phyloP scores from a whole-genome alignment of 495 filamentous ascomycete genomes.

The Collariella sp. region DNA sequence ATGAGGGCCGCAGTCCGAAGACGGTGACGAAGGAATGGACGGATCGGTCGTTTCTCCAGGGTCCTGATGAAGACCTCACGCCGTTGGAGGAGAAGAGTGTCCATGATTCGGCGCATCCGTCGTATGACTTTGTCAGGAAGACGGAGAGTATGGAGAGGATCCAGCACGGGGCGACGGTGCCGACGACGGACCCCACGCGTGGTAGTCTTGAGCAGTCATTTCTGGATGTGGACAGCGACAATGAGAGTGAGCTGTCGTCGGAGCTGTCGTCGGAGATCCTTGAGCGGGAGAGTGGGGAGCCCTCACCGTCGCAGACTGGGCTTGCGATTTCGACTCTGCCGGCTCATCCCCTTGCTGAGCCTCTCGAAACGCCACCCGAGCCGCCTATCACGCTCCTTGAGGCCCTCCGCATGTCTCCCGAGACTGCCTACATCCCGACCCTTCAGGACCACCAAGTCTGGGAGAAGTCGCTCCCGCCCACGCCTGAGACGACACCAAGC shows the following conservation, averaged over 20 bases:
- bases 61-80: constrained; percentile 24
- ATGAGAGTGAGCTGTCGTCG: constrained; percentile 69
- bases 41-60: constrained; percentile 37
- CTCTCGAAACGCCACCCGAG: constrained; percentile 54
- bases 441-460: constrained; percentile 37
- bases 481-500: constrained; percentile 45
- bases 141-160: constrained; percentile 38
- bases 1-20: constrained; percentile 39
- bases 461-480: constrained; percentile 44
- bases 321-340: constrained; percentile 45
- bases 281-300: constrained; percentile 34
- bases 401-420: constrained; percentile 42
- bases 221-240: constrained; percentile 58
- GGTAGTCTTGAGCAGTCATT: constrained; percentile 49
- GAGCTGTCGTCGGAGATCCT: constrained; percentile 63
- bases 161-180: constrained; percentile 19
- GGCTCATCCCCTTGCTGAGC: constrained; percentile 51
- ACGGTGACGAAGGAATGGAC: constrained; percentile 37
- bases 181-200: constrained; percentile 1
- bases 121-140: constrained; percentile 43
- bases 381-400: constrained; percentile 69
- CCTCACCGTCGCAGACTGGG: constrained; percentile 28
- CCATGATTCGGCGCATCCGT: constrained; percentile 30
- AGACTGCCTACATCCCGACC: constrained; percentile 26
- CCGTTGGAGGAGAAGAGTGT: constrained; percentile 26